Evolutionary conservation across 257 asterid genomes (phyloP).

Genomic region (Oldenlandia corymbosa): DNA sequence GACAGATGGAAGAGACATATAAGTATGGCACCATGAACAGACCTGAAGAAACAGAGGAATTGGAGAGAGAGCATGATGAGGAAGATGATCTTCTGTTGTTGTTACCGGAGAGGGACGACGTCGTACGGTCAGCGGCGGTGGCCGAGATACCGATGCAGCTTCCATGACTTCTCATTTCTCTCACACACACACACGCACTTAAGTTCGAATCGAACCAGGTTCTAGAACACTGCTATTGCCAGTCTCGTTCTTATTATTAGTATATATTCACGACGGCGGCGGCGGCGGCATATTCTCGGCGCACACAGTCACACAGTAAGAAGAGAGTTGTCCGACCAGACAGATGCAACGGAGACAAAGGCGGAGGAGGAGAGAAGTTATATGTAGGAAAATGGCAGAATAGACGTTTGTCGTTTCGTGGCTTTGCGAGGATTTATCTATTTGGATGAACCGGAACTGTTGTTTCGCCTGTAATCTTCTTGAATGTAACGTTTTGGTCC

Average conservation of each 20-base stretch:
- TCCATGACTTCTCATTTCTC: conserved; percentile 20
- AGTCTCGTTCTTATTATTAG: too few relatives aligned
- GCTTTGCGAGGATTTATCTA: too few relatives aligned
- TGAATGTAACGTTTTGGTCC: conserved; percentile 1
- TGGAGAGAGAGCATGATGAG: conserved; percentile 10
- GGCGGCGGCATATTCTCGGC: too few relatives aligned
- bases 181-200: neutral
- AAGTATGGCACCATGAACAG: neutral
- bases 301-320: conserved; percentile 1
- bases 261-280: too few relatives aligned
- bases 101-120: conserved; percentile 12
- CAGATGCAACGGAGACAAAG: neutral
- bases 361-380: too few relatives aligned
- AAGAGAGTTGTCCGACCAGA: neutral
- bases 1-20: neutral
- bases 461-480: neutral
- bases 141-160: conserved; percentile 23
- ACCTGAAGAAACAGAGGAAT: conserved; percentile 17
- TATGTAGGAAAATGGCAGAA: too few relatives aligned
- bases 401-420: too few relatives aligned
- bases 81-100: neutral
- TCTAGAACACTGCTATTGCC: too few relatives aligned
- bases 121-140: conserved; percentile 1
- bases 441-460: too few relatives aligned
- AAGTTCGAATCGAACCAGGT: too few relatives aligned